A percentile compares a stretch with the other conserved stretches of the same genome.
phyloP scores from a whole-genome alignment of 108 stramenopile genomes.

The Cyclotella atomus region DNA sequence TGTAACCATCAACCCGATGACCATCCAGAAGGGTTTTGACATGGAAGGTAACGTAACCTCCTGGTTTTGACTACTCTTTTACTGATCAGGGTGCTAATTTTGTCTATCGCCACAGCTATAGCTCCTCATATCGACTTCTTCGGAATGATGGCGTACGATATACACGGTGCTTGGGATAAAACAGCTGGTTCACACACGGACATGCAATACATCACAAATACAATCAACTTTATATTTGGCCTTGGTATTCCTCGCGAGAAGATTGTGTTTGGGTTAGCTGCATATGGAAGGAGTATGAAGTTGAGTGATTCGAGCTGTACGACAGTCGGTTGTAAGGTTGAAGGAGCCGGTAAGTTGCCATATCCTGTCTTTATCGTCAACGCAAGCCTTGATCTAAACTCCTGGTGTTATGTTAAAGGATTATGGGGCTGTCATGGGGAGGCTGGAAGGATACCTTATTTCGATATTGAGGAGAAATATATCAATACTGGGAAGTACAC shows the following conservation, averaged over 20 bases:
- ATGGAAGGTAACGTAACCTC: too few relatives aligned
- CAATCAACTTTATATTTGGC: conserved; percentile 21
- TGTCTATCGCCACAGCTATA: too few relatives aligned
- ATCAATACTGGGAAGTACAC: conserved; percentile 29
- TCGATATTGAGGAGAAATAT: conserved; percentile 30
- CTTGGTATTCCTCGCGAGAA: conserved; percentile 34
- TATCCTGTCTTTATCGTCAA: too few relatives aligned
- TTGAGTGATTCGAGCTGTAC: conserved; percentile 12
- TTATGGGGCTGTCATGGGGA: too few relatives aligned
- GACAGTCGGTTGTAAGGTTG: conserved; percentile 33
- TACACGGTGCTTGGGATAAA: conserved; percentile 31
- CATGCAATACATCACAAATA: conserved; percentile 30
- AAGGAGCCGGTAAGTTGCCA: too few relatives aligned
- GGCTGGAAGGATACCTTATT: too few relatives aligned
- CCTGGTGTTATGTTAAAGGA: too few relatives aligned
- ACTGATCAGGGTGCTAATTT: too few relatives aligned
- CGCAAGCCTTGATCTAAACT: too few relatives aligned
- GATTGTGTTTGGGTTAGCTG: conserved; percentile 41
- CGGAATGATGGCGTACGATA: conserved; percentile 44
- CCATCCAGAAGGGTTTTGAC: conserved; percentile 28
- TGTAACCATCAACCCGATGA: conserved; percentile 17
- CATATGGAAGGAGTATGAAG: conserved; percentile 33
- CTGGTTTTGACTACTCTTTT: too few relatives aligned
- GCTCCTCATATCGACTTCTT: conserved; percentile 36
- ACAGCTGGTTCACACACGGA: conserved; percentile 32